Evolutionary conservation across 495 filamentous ascomycete genomes (phyloP), one percentile per base, ranked within the genome.

Genomic region (Terfezia boudieri): DNA sequence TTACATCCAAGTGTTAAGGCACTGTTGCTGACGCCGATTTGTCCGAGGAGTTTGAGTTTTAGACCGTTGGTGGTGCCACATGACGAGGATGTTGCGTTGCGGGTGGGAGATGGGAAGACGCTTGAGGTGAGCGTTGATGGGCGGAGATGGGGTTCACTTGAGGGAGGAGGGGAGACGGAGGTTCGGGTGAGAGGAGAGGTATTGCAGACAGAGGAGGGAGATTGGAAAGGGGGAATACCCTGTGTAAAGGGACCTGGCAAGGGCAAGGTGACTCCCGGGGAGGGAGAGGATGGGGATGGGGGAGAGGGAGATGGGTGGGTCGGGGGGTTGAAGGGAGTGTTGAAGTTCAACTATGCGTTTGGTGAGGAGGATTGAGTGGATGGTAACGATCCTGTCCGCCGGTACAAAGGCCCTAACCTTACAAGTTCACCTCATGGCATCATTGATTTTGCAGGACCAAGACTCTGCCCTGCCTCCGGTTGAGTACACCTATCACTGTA

Each of bases 321-420:
- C 14, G 90, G 89, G 1, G 90, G 92, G 8, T 67, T 98, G 67
- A 96, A 95, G 68, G 84, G 84, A 51, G 64, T 96, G 60, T 70
- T 98, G 61, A 98, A 98, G 70, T 98, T 96, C 61, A 98, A 98
- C 66, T 83, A 94, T 70, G 87, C 92, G 3, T 95, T 98, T 71
- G 90, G 90, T 0, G 86, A 93, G 63, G 73, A 81, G 54, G 62
- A 65, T 46, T 64, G 41, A 46, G 2, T 8, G 41, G 26, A 32
- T 32, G 26, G 2, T 32, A 26, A 32, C 26, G 2, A 32, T 7
- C 26, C 26, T 32, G 26, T 7, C 26, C 26, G 4, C 26, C 20
- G 2, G 20, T 20, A 20, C 20, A 20, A 20, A 20, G 26, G 26
- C 26, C 26, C 26, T 4, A 32, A 32, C 26, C 26, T 32, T 2